Evolutionary conservation across 306 rosid genomes (phyloP), one percentile per base, ranked within the genome.

Genomic region (Abrus pulchellus): DNA sequence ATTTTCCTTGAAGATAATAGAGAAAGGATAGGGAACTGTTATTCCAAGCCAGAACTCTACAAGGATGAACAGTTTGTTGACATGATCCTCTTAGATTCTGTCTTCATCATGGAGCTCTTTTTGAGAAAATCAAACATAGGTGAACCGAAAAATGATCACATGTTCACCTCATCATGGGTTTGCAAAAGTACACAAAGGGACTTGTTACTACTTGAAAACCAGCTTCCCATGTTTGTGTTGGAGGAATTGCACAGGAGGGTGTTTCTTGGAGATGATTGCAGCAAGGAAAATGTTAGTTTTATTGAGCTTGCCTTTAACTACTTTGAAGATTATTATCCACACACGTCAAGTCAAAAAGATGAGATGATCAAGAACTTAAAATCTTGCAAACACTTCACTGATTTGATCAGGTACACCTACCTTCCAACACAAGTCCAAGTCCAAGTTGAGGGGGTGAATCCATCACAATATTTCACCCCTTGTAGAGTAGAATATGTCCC

Each of bases 21-120:
- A 38, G 52, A 68, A 20, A 49, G 11, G n/a, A 82, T 82, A 32
- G 14, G 43, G 5, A 63, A 50, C 1, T 69, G 61, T 76, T 82
- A 82, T 6, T 82, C 78, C 6, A 30, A 49, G 20, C 82, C 55
- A 10, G 82, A 61, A 2, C 14, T 61, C 3, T 45, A 47, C 3
- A 52, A 52, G 14, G 28, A 55, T 14, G 80, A 67, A 0, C 5
- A 61, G 4, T 83, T 83, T 52, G 44, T 76, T 3, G 73, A 61
- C 36, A 61, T 69, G 74, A 43, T 76, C 7, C 32, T 83, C 1
- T 34, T 83, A 20, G 86, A 83, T 9, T 69, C 74, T 4, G 86
- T 83, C 34, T 83, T 83, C 82, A 62, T 83, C 41, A 41, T 83
- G 79, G 82, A 83, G 45, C 66, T 76, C 0, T 83, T 83, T 43